Evolutionary conservation across 2,329 filamentous ascomycete genomes (phyloP).

Genomic region (Fusarium buxicola): DNA sequence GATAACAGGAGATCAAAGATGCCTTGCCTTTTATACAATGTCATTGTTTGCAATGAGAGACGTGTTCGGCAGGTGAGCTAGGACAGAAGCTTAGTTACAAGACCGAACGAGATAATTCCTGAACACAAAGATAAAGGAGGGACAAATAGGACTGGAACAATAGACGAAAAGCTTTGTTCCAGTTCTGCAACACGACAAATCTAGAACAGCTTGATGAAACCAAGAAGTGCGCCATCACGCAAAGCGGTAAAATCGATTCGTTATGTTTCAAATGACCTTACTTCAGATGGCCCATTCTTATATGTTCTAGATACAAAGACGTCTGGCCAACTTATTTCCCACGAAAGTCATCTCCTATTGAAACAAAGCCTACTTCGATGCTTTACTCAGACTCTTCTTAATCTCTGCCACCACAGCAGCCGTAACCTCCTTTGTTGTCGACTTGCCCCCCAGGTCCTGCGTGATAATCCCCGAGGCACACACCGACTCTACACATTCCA

Average conservation of each 20-base stretch:
- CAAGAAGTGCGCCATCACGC: not conserved
- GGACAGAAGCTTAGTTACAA: too few relatives aligned
- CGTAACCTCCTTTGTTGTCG: constrained; percentile 52
- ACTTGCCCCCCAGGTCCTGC: constrained; percentile 63
- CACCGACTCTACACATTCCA: constrained; percentile 65
- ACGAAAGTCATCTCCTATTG: not conserved
- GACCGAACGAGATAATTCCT: too few relatives aligned
- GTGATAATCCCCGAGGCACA: constrained; percentile 64
- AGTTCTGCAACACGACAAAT: not conserved
- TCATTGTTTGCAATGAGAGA: not conserved
- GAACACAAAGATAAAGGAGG: too few relatives aligned
- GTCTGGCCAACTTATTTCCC: not conserved
- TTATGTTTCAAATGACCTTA: not conserved
- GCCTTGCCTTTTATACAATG: not conserved
- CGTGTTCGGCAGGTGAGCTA: too few relatives aligned
- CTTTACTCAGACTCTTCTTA: constrained; percentile 36
- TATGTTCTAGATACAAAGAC: not conserved
- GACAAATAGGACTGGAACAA: too few relatives aligned
- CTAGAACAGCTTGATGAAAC: not conserved
- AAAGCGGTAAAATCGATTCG: too few relatives aligned
- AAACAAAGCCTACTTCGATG: not conserved
- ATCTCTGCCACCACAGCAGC: constrained; percentile 47
- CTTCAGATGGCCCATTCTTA: too few relatives aligned
- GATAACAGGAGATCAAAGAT: too few relatives aligned
- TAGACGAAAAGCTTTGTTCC: too few relatives aligned